A percentile compares a stretch with the other conserved stretches of the same genome.
Evolutionary conservation across 441 rosid genomes (phyloP).

Genomic region (Mallotus repandus): DNA sequence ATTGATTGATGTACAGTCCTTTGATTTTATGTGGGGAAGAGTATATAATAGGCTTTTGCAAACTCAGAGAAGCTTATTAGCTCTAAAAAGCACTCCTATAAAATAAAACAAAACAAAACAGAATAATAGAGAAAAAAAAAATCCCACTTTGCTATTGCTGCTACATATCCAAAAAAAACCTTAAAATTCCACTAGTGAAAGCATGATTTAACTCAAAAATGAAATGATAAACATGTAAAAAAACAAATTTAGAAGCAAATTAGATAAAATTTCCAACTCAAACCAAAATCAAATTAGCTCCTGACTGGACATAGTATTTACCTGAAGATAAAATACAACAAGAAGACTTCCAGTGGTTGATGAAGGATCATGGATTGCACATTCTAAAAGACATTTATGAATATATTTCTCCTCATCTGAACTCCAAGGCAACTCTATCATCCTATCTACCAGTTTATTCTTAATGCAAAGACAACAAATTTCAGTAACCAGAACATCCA

Average conservation of each 20-base stretch:
- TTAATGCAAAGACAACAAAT: constrained; percentile 84
- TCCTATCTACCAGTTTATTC: constrained; percentile 77
- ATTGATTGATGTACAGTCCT: neutral
- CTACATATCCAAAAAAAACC: neutral
- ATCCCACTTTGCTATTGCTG: neutral
- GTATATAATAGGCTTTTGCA: neutral
- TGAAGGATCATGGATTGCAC: constrained; percentile 69
- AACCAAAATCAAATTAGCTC: constrained; percentile 7
- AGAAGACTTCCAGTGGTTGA: constrained; percentile 73
- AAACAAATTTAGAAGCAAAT: neutral
- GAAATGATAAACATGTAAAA: neutral
- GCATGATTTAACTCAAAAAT: neutral
- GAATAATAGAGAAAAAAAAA: neutral
- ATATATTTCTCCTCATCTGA: constrained; percentile 75
- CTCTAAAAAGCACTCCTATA: neutral
- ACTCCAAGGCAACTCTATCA: constrained; percentile 94
- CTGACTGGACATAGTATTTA: constrained; percentile 30
- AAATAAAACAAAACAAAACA: neutral
- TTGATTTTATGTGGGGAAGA: neutral
- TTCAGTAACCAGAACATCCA: constrained; percentile 77
- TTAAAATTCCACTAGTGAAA: neutral
- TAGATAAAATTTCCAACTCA: neutral
- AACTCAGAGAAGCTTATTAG: neutral
- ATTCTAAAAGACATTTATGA: constrained; percentile 75
- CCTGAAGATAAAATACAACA: constrained; percentile 89